A percentile compares a stretch with the other conserved stretches of the same genome.
Conservation (phyloP, 2,329 filamentous ascomycete genomes). For the Neospermospora avenae region DNA sequence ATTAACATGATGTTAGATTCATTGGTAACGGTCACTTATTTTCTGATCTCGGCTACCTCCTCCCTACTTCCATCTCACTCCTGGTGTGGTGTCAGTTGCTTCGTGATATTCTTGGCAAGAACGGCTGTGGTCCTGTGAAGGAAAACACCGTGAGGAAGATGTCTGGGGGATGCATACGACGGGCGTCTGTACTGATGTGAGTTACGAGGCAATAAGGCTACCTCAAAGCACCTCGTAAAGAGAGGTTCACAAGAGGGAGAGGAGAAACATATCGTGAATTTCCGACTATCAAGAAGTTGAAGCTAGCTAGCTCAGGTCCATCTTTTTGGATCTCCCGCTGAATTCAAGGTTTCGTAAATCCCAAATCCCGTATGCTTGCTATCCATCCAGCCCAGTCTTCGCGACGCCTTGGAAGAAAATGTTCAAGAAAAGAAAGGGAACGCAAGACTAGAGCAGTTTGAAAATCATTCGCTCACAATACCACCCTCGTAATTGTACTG, state of each 20-base stretch:
- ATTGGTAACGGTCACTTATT: no score
- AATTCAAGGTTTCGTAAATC: background rate
- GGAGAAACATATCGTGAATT: background rate
- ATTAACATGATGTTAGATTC: no score
- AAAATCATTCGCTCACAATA: background rate
- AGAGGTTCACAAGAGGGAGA: background rate
- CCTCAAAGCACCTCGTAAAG: no score
- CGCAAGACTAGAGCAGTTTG: background rate
- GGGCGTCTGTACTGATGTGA: no score
- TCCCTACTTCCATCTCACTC: no score
- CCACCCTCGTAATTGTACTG: background rate
- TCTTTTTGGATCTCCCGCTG: background rate
- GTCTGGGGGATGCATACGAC: no score
- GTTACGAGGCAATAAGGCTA: no score
- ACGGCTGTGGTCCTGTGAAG: no score
- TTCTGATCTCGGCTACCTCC: no score
- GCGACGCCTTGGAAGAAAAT: constrained; percentile 7
- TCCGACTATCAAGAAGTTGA: background rate
- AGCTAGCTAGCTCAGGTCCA: constrained; percentile 4
- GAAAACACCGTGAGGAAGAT: no score
- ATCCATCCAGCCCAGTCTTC: constrained; percentile 8
- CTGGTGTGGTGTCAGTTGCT: no score
- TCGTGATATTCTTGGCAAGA: no score
- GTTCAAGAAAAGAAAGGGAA: constrained; percentile 1
- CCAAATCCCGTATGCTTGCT: background rate